phyloP scores from a whole-genome alignment of 257 asterid genomes.

The Ilex asprella region DNA sequence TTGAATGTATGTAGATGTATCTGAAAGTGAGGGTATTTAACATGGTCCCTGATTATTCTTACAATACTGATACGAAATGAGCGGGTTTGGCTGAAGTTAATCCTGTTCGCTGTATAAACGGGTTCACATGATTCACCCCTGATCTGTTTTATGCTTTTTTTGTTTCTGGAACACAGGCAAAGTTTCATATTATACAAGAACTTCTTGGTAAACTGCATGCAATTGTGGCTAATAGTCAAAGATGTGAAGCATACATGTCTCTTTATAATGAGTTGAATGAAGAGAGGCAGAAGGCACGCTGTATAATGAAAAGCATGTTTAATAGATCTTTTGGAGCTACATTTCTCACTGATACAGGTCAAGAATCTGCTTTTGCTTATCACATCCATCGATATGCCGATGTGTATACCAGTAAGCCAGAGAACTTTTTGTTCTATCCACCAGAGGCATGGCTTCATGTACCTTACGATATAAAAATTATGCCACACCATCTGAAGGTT shows the following conservation, averaged over 20 bases:
- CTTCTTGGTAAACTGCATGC: conserved; percentile 86
- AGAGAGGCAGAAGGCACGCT: conserved; percentile 76
- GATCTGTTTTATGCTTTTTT: no score
- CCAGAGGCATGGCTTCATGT: conserved; percentile 96
- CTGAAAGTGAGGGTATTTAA: no score
- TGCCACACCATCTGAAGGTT: conserved; percentile 99
- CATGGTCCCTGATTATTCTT: no score
- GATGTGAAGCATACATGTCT: conserved; percentile 45
- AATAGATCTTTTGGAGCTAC: conserved; percentile 91
- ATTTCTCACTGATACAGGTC: conserved; percentile 85
- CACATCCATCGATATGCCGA: conserved; percentile 95
- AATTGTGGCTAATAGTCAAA: conserved; percentile 42
- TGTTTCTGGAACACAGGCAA: conserved; percentile 45
- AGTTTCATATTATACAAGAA: conserved; percentile 82
- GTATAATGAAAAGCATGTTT: conserved; percentile 73
- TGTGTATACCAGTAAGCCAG: conserved; percentile 93
- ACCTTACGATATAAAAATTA: conserved; percentile 83
- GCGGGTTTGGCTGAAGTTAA: no score
- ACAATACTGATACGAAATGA: no score
- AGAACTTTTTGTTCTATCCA: conserved; percentile 76
- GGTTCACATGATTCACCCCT: no score
- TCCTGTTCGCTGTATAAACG: no score
- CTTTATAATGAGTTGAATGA: conserved; percentile 75
- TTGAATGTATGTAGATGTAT: no score
- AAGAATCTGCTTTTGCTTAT: conserved; percentile 90